Base-by-base conservation (phyloP, 208 protist species). In the Leishmania aethiopica region DNA sequence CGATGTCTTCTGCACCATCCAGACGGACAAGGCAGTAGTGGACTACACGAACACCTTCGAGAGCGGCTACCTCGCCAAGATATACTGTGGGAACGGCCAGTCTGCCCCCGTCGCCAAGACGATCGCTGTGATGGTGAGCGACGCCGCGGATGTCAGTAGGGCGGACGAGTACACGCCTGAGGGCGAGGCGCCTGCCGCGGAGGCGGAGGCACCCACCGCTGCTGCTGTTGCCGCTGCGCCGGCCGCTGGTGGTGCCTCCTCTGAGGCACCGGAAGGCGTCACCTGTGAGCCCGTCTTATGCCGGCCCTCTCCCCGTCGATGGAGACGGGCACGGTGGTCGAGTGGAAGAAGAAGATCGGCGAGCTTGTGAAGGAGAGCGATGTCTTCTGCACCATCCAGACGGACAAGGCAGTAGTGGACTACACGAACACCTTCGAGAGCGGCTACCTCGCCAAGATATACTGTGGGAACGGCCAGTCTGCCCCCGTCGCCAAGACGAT, bases 11-110 rank as follows among this genome's bases (percentile, higher is more conserved):
- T 96, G 91, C 83, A 92, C 96, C 40, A 92, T 99, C 49, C 97
- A 99, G 92, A 99, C 99, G 6, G 99, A 99, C 91, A 99, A 99
- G 93, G 98, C 99, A 22, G 98, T 98, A 0, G 95, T 99, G 81
- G 98, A 99, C 87, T 99, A 98, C 86, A 98, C 99, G 69, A 94
- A 95, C 80, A 91, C 88, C 47, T 99, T 99, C 53, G 98, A 99
- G 42, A 74, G 82, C 5, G 99, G 98, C 79, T 98, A 98, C 84
- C 84, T 99, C 28, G 99, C 98, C 13, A 99, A 99, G 88, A 98
- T 99, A 76, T 93, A 99, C 53, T 86, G 93, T 55, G 64, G 90
- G 59, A 96, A 91, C 72, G 97, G 97, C 45, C 84, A 91, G 37
- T 89, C 93, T 22, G 89, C 96, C 35, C 1, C 76, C 7, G 92